Evolutionary conservation across 345 rosid genomes (phyloP).

Genomic region (Lepidium africanum): DNA sequence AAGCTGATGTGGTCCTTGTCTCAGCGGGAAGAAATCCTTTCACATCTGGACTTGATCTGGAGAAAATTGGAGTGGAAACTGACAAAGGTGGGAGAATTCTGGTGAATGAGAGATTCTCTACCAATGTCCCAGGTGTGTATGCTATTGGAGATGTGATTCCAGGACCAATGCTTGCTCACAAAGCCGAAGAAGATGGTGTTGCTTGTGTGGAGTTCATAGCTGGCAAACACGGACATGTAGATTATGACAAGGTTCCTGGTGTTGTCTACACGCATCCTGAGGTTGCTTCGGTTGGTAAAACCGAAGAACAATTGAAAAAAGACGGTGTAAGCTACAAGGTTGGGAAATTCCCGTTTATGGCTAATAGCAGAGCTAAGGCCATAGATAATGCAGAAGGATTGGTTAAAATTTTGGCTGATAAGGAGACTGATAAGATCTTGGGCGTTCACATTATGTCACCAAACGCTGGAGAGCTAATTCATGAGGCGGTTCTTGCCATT

Average conservation of each 20-base stretch:
- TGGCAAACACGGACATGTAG: conserved; percentile 95
- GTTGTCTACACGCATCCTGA: conserved; percentile 89
- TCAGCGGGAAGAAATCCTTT: conserved; percentile 93
- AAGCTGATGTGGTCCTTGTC: conserved; percentile 86
- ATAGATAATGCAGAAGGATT: conserved; percentile 82
- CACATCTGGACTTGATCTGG: conserved; percentile 86
- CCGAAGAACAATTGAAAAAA: conserved; percentile 72
- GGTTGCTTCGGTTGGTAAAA: conserved; percentile 89
- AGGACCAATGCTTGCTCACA: conserved; percentile 99
- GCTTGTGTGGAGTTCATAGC: conserved; percentile 98
- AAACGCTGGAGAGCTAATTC: conserved; percentile 85
- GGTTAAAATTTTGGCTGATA: conserved; percentile 75
- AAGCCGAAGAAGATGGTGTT: conserved; percentile 98
- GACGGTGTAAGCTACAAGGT: conserved; percentile 58
- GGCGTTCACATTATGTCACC: conserved; percentile 92
- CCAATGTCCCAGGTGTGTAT: conserved; percentile 74
- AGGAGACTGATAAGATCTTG: conserved; percentile 74
- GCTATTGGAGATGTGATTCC: conserved; percentile 99
- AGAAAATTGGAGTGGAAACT: conserved; percentile 67
- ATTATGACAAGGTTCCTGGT: conserved; percentile 84
- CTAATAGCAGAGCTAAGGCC: conserved; percentile 83
- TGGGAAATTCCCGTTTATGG: conserved; percentile 85
- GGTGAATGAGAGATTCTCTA: conserved; percentile 69
- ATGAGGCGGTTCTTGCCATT: conserved; percentile 74
- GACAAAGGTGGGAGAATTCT: conserved; percentile 67